Evolutionary conservation across 768 basidiomycete genomes (phyloP).

Genomic region (Gloeophyllum trabeum): DNA sequence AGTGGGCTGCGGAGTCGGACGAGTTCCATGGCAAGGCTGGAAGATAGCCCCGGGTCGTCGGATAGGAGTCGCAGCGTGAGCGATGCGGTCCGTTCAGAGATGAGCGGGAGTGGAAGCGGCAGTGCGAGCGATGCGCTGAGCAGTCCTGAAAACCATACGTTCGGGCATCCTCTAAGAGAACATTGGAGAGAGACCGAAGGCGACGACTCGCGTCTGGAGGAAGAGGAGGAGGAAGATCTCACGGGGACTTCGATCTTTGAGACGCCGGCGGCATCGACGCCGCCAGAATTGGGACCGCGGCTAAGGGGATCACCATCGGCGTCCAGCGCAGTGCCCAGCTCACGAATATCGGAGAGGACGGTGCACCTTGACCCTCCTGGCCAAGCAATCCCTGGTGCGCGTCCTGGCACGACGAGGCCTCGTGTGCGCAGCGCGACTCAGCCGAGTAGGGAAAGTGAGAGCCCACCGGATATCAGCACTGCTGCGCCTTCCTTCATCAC

Average conservation of each 20-base stretch:
- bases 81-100: not conserved
- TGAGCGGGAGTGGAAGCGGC: constrained; percentile 22
- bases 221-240: constrained; percentile 8
- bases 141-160: constrained; percentile 63
- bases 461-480: constrained; percentile 55
- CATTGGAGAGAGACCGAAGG: constrained; percentile 19
- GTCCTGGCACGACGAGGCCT: not conserved
- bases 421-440: constrained; percentile 9
- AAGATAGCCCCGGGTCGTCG: constrained; percentile 17
- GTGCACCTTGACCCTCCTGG: not conserved
- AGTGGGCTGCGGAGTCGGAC: constrained; percentile 4
- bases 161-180: constrained; percentile 47
- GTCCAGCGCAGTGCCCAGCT: not conserved
- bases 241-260: not conserved
- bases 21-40: constrained; percentile 7
- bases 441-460: constrained; percentile 16
- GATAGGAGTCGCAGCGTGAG: constrained; percentile 22
- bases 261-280: constrained; percentile 5
- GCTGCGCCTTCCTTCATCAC: constrained; percentile 63
- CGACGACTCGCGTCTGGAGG: constrained; percentile 9
- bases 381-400: not conserved
- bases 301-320: not conserved
- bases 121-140: constrained; percentile 36
- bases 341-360: not conserved
- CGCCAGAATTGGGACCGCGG: constrained; percentile 8